Percentiles rank a stretch among this genome's conserved stretches.
These are phyloP conservation scores for Globisporangium recalcitrans DNA, from an alignment of 352 stramenopile species.

Conservation along the genomic window DNA sequence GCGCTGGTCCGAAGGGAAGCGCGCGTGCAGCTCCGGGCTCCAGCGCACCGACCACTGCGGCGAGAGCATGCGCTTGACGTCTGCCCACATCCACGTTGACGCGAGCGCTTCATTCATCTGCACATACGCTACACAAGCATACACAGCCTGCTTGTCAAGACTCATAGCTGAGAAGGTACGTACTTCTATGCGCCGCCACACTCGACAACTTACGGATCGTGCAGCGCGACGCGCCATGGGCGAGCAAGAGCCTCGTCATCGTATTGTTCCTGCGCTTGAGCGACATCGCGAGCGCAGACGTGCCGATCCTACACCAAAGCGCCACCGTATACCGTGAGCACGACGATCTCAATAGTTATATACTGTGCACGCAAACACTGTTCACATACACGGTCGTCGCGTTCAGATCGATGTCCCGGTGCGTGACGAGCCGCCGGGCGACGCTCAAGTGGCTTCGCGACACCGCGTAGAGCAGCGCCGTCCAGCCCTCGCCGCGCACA, in stretches of 20 bases:
- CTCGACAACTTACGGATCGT: constrained; percentile 53
- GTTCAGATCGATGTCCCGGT: constrained; percentile 46
- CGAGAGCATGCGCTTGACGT: constrained; percentile 44
- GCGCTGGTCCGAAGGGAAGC: constrained; percentile 46
- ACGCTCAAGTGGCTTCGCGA: constrained; percentile 39
- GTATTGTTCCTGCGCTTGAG: constrained; percentile 40
- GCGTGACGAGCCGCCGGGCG: constrained; percentile 33
- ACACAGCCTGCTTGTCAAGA: background rate
- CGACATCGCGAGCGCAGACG: constrained; percentile 53
- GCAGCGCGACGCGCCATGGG: constrained; percentile 44
- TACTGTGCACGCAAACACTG: background rate
- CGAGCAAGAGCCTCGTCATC: constrained; percentile 37
- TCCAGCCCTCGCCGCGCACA: constrained; percentile 58
- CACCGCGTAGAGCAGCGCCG: constrained; percentile 62
- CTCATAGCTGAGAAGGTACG: background rate
- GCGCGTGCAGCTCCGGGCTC: constrained; percentile 39
- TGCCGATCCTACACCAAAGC: constrained; percentile 28
- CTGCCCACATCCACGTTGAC: constrained; percentile 28
- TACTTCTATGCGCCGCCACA: no score
- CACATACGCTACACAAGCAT: constrained; percentile 19
- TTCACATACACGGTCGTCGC: constrained; percentile 38
- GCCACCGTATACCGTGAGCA: background rate
- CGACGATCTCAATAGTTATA: background rate
- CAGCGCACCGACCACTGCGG: constrained; percentile 55
- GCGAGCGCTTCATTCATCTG: constrained; percentile 20